Conservation (phyloP, 495 filamentous ascomycete genomes). For the Xylaria sp. region DNA sequence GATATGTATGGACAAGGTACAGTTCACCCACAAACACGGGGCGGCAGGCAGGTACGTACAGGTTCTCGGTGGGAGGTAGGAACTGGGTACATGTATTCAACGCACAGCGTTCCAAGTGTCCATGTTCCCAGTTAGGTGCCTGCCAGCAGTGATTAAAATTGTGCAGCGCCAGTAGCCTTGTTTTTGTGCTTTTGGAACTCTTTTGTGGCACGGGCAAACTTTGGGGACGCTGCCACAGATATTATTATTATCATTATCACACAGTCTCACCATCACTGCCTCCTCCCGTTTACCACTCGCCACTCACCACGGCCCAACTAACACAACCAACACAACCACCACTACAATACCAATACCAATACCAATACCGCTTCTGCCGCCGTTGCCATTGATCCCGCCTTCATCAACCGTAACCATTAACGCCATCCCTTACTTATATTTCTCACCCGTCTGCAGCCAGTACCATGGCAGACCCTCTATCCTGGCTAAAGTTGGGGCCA, state of each 20-base stretch:
- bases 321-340: background rate
- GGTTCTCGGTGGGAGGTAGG: background rate
- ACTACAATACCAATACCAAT: background rate
- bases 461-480: constrained; percentile 41
- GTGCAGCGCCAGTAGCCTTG: background rate
- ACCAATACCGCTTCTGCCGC: background rate
- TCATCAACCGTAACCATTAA: background rate
- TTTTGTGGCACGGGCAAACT: background rate
- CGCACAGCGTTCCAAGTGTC: too few species aligned
- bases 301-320: too few species aligned
- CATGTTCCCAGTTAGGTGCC: background rate
- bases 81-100: background rate
- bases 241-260: background rate
- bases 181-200: constrained; percentile 2
- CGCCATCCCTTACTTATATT: background rate
- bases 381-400: background rate
- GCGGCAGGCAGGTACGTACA: background rate
- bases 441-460: background rate
- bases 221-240: background rate
- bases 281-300: background rate
- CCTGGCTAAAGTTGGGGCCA: constrained; percentile 40
- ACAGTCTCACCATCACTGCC: background rate
- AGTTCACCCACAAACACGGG: background rate
- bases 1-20: background rate
- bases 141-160: background rate